Evolutionary conservation across 2,329 filamentous ascomycete genomes (phyloP).

Genomic region (Apiospora pterosperma): DNA sequence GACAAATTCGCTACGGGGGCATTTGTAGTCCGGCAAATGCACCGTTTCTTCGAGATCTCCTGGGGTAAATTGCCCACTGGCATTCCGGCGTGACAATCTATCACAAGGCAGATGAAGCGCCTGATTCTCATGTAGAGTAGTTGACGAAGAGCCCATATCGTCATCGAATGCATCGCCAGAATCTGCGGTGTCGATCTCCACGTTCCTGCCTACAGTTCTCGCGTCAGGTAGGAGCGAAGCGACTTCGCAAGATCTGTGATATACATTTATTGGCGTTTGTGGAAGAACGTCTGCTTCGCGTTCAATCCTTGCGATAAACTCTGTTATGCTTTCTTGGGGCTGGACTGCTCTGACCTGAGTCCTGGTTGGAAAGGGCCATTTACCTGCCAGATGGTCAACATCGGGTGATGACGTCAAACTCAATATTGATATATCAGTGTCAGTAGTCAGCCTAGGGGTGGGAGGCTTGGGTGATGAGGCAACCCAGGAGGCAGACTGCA

Average conservation of each 20-base stretch:
- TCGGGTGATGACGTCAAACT: slow-evolving; percentile 17
- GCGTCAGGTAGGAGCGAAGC: not conserved
- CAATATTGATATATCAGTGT: slow-evolving; percentile 11
- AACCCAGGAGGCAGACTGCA: slow-evolving; percentile 23
- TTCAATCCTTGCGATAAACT: slow-evolving; percentile 33
- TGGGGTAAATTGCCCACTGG: not conserved
- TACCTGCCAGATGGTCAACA: not conserved
- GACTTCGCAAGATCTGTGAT: not conserved
- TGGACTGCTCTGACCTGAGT: not conserved
- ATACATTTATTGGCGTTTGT: not conserved
- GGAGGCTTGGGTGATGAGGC: slow-evolving; percentile 17
- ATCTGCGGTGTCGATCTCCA: not conserved
- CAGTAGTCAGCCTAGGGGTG: slow-evolving; percentile 8
- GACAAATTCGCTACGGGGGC: not conserved
- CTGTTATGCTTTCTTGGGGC: slow-evolving; percentile 22
- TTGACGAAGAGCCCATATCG: not conserved
- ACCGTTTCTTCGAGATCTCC: not conserved
- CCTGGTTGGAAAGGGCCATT: not conserved
- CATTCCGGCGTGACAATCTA: not conserved
- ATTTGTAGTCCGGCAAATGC: not conserved
- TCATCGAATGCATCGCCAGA: not conserved
- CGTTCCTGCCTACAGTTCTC: not conserved
- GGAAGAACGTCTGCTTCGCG: slow-evolving; percentile 15
- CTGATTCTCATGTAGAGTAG: not conserved
- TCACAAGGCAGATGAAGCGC: not conserved